These are phyloP conservation scores for Xerocomus minutiporus DNA, from an alignment of 1,284 basidiomycete species.

Conservation along the genomic window DNA sequence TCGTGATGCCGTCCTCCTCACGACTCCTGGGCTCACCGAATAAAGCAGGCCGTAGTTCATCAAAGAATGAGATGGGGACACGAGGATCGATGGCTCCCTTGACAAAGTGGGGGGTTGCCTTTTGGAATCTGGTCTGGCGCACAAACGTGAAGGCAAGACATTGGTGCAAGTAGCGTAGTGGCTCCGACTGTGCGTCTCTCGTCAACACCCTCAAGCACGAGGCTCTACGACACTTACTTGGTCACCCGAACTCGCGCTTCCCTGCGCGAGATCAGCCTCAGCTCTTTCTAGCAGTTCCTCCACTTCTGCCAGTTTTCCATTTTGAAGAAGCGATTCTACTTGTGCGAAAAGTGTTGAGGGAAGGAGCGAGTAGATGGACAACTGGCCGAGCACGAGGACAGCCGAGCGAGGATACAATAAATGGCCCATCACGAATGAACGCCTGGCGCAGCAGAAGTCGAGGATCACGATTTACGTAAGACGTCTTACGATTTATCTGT, in stretches of 20 bases:
- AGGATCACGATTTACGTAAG: slow-evolving; percentile 13
- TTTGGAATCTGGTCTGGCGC: slow-evolving; percentile 67
- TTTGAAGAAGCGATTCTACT: slow-evolving; percentile 64
- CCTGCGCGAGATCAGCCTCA: slow-evolving; percentile 13
- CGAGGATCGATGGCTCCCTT: slow-evolving; percentile 73
- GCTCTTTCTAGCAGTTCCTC: slow-evolving; percentile 51
- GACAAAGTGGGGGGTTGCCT: slow-evolving; percentile 71
- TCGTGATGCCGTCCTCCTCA: slow-evolving; percentile 32
- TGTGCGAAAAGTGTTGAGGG: slow-evolving; percentile 71
- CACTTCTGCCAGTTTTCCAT: slow-evolving; percentile 62
- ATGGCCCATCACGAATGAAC: slow-evolving; percentile 20
- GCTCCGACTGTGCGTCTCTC: slow-evolving; percentile 41
- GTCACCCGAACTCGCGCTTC: slow-evolving; percentile 3
- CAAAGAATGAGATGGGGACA: slow-evolving; percentile 70
- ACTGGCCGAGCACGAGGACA: slow-evolving; percentile 59
- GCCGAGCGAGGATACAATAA: slow-evolving; percentile 55
- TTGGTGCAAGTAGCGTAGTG: slow-evolving; percentile 72
- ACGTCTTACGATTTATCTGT: too few species aligned
- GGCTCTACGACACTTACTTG: slow-evolving; percentile 11
- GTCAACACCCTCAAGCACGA: slow-evolving; percentile 2
- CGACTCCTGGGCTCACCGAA: slow-evolving; percentile 34
- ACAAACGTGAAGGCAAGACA: slow-evolving; percentile 72
- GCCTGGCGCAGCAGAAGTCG: neutral
- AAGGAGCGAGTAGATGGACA: slow-evolving; percentile 63
- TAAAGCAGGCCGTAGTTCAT: slow-evolving; percentile 59